Evolutionary conservation across 1,139 yeast species (phyloP).

Genomic region (Yamadazyma blattariae): DNA sequence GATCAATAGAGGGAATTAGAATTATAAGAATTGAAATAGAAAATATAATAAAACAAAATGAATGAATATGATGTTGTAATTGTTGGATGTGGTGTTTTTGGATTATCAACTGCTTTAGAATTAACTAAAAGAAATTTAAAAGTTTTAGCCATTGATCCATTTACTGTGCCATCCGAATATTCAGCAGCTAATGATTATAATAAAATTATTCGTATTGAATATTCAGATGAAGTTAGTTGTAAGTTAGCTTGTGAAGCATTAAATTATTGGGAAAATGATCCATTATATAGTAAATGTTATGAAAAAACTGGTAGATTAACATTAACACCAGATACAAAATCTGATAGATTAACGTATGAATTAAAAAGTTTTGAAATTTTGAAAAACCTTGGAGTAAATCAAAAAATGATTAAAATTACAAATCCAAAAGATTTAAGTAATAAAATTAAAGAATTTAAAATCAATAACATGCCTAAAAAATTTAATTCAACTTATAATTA

Average conservation of each 20-base stretch:
- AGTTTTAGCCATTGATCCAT: slow-evolving; percentile 42
- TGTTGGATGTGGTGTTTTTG: slow-evolving; percentile 19
- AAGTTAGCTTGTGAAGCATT: slow-evolving; percentile 41
- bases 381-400: slow-evolving; percentile 10
- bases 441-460: slow-evolving; percentile 8
- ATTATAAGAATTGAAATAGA: too few species aligned
- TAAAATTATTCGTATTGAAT: slow-evolving; percentile 46
- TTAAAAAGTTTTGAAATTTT: slow-evolving; percentile 12
- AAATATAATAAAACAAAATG: too few species aligned
- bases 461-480: slow-evolving; percentile 10
- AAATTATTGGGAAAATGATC: slow-evolving; percentile 33
- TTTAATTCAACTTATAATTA: slow-evolving; percentile 14
- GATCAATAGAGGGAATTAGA: too few species aligned
- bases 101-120: slow-evolving; percentile 20
- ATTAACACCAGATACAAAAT: slow-evolving; percentile 15
- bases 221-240: slow-evolving; percentile 32
- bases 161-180: slow-evolving; percentile 42
- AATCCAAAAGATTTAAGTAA: slow-evolving; percentile 9
- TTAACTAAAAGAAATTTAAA: slow-evolving; percentile 24
- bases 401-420: slow-evolving; percentile 8
- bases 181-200: slow-evolving; percentile 48
- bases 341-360: slow-evolving; percentile 13
- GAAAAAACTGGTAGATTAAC: slow-evolving; percentile 31
- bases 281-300: slow-evolving; percentile 25
- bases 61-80: slow-evolving; percentile 11